Conservation (phyloP, 257 asterid species). For the Cinchona pubescens region DNA sequence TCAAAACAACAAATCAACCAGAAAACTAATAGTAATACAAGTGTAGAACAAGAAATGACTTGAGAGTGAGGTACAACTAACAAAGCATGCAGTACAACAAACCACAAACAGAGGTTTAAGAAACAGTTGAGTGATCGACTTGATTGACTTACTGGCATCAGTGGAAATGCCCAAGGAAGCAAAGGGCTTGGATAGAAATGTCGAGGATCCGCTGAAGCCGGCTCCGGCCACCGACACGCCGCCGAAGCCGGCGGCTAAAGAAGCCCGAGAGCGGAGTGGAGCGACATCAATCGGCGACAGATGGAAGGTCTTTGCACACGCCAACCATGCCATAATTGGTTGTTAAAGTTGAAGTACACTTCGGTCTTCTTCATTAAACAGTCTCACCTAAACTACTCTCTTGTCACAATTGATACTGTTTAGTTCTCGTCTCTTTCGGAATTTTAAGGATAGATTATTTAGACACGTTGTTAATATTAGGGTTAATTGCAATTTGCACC, state of each 20-base stretch:
- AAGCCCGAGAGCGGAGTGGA: constrained; percentile 48
- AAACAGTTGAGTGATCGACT: background rate
- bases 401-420: too few relatives aligned
- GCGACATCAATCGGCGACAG: constrained; percentile 61
- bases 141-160: constrained; percentile 40
- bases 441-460: too few relatives aligned
- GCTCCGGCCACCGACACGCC: constrained; percentile 59
- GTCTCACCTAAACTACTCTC: too few relatives aligned
- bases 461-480: too few relatives aligned
- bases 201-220: constrained; percentile 38
- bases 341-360: too few relatives aligned
- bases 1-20: background rate
- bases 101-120: background rate
- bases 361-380: too few relatives aligned
- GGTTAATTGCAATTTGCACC: too few relatives aligned
- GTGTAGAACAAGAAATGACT: background rate
- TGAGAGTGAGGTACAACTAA: background rate
- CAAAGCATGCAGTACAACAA: background rate
- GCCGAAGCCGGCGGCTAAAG: constrained; percentile 49
- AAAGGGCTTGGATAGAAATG: constrained; percentile 44
- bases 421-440: too few relatives aligned
- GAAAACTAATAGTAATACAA: background rate
- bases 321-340: constrained; percentile 77
- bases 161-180: constrained; percentile 66
- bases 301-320: constrained; percentile 70